Evolutionary conservation across 768 basidiomycete genomes (phyloP), one percentile per base, ranked within the genome.

Genomic region (Daedaleopsis nitida): DNA sequence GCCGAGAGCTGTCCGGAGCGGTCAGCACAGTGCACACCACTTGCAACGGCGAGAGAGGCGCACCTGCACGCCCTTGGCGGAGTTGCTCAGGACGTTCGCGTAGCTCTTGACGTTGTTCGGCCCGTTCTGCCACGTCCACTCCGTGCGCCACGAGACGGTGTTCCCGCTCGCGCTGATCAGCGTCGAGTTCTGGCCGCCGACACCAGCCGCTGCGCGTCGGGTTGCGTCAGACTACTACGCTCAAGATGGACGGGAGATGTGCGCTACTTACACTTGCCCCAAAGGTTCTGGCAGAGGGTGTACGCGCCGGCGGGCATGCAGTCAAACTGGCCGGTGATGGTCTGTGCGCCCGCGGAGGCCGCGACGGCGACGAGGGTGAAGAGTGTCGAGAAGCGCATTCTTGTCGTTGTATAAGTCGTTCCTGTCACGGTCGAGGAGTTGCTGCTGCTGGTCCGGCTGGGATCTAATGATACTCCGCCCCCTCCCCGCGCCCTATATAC

Each of bases 51-150:
- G 21, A 51, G 13, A n/a, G 14, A 11, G 9, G 52, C 64, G 32
- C 57, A 80, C 81, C 73, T 79, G 76, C 44, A 81, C 75, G n/a
- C 83, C 84, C 67, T 79, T 79, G 38, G 78, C 79, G 38, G 74
- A 72, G 65, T 71, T 80, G 24, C 80, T 78, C 39, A 75, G 65
- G 3, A 84, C 74, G 62, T 85, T 85, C 35, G 84, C 79, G 66
- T 84, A 85, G 72, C 80, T 82, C 75, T 86, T 86, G 53, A 86
- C 84, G 55, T 73, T 75, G 65, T 83, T 83, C 38, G 75, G 72
- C 51, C 70, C 75, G 65, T 82, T 78, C 11, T 79, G 76, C 84
- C 84, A 86, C 19, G 72, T 81, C 68, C 77, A 86, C 53, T 73
- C 76, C 21, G 84, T 86, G 27, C 77, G 74, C 85, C 85, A 86